These are phyloP conservation scores for Rhodamnia argentea DNA, from an alignment of 345 rosid species.

Conservation along the genomic window DNA sequence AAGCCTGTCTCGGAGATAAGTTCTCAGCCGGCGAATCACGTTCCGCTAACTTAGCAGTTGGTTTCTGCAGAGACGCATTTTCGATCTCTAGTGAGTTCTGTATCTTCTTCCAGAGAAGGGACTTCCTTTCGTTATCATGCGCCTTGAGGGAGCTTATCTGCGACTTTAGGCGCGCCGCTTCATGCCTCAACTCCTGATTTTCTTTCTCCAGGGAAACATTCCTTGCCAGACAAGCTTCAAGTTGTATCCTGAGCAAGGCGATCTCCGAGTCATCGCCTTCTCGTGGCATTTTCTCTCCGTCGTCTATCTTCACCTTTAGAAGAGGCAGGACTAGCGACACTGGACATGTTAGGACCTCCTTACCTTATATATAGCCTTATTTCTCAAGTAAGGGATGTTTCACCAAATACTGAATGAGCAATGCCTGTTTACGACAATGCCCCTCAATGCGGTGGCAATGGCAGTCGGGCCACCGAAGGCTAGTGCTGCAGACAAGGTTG, in stretches of 20 bases:
- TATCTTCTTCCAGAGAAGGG: slow-evolving; percentile 84
- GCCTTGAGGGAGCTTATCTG: slow-evolving; percentile 65
- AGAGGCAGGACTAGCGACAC: neutral
- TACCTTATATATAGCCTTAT: slow-evolving; percentile 11
- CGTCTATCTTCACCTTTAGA: neutral
- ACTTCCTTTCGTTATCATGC: slow-evolving; percentile 77
- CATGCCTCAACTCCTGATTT: slow-evolving; percentile 61
- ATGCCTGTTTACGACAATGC: neutral
- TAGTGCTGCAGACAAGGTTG: neutral
- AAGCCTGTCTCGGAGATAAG: neutral
- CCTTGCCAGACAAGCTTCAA: slow-evolving; percentile 42
- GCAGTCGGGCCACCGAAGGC: neutral
- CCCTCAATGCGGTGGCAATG: neutral
- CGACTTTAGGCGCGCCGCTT: slow-evolving; percentile 54
- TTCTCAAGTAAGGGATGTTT: slow-evolving; percentile 25
- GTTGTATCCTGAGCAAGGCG: slow-evolving; percentile 46
- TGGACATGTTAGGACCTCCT: slow-evolving; percentile 1
- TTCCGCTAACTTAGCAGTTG: slow-evolving; percentile 20
- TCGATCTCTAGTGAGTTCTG: slow-evolving; percentile 46
- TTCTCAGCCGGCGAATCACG: slow-evolving; percentile 17
- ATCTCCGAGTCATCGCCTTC: slow-evolving; percentile 46
- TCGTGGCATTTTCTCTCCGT: slow-evolving; percentile 23
- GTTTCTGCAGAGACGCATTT: slow-evolving; percentile 26
- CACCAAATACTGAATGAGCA: slow-evolving; percentile 1
- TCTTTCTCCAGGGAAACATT: slow-evolving; percentile 64